Conservation (phyloP, 805 yeast genomes). For the Tetrapisispora nanseiensis region DNA sequence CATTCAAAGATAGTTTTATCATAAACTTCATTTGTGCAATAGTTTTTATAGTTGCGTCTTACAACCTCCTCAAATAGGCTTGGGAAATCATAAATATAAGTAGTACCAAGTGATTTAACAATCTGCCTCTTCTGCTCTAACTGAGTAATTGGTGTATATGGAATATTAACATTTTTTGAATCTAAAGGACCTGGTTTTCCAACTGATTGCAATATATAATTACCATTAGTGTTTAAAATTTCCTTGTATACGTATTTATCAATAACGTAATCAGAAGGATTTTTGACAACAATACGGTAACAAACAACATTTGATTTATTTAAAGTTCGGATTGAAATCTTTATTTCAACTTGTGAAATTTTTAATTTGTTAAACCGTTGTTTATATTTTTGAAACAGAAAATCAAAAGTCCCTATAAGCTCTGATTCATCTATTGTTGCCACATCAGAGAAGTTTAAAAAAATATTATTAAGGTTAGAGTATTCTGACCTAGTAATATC, state of each 20-base stretch:
- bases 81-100: conserved; percentile 97
- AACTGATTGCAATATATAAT: conserved; percentile 92
- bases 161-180: conserved; percentile 85
- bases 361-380: conserved; percentile 93
- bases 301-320: conserved; percentile 84
- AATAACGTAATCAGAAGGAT: conserved; percentile 95
- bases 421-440: conserved; percentile 90
- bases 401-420: conserved; percentile 94
- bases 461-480: conserved; percentile 92
- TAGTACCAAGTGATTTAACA: conserved; percentile 97
- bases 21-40: conserved; percentile 39
- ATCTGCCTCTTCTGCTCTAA: conserved; percentile 96
- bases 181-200: conserved; percentile 97
- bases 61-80: conserved; percentile 93
- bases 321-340: conserved; percentile 89
- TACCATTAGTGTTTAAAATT: conserved; percentile 81
- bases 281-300: conserved; percentile 89
- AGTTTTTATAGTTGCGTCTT: conserved; percentile 70
- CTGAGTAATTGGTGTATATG: conserved; percentile 95
- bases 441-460: conserved; percentile 91
- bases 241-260: conserved; percentile 92
- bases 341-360: conserved; percentile 93
- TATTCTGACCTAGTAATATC: conserved; percentile 90
- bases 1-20: conserved; percentile 59
- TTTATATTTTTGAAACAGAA: conserved; percentile 94